phyloP scores from a whole-genome alignment of 768 basidiomycete genomes.

The Pleurotus djamor region DNA sequence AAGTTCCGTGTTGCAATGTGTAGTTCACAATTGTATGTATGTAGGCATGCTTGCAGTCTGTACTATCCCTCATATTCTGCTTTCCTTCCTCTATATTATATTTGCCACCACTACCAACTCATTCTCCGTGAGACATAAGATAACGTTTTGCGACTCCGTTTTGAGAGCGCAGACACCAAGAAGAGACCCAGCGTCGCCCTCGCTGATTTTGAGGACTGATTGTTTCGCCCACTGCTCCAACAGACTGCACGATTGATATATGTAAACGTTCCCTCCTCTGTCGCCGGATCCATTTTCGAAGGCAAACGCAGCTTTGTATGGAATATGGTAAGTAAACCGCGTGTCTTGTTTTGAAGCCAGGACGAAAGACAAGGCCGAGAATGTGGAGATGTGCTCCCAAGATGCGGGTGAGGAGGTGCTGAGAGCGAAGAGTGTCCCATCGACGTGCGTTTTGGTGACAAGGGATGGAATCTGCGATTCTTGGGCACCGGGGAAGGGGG shows the following conservation, averaged over 20 bases:
- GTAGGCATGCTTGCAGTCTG: conserved; percentile 1
- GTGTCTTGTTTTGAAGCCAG: conserved; percentile 90
- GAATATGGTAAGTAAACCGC: conserved; percentile 79
- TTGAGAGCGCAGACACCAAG: conserved; percentile 68
- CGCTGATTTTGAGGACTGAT: conserved; percentile 73
- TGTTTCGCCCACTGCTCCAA: conserved; percentile 73
- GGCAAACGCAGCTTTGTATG: conserved; percentile 59
- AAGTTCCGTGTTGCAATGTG: conserved; percentile 1
- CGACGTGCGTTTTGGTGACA: conserved; percentile 69
- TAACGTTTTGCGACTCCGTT: conserved; percentile 29
- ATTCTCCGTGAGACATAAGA: conserved; percentile 77
- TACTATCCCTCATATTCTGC: background rate
- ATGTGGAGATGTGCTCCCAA: conserved; percentile 84
- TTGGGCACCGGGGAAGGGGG: conserved; percentile 57
- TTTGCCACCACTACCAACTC: conserved; percentile 57
- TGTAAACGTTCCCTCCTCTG: conserved; percentile 81
- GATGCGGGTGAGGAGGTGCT: conserved; percentile 26
- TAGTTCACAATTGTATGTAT: conserved; percentile 5
- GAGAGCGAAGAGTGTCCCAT: conserved; percentile 64
- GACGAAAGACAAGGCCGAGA: conserved; percentile 89
- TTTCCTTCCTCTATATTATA: conserved; percentile 1
- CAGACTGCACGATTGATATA: conserved; percentile 62
- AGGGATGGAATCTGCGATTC: conserved; percentile 34
- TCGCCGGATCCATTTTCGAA: conserved; percentile 76
- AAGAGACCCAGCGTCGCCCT: conserved; percentile 68